Base-by-base conservation (phyloP, 2,329 filamentous ascomycete species). In the Teratosphaeria pseudoeucalypti region DNA sequence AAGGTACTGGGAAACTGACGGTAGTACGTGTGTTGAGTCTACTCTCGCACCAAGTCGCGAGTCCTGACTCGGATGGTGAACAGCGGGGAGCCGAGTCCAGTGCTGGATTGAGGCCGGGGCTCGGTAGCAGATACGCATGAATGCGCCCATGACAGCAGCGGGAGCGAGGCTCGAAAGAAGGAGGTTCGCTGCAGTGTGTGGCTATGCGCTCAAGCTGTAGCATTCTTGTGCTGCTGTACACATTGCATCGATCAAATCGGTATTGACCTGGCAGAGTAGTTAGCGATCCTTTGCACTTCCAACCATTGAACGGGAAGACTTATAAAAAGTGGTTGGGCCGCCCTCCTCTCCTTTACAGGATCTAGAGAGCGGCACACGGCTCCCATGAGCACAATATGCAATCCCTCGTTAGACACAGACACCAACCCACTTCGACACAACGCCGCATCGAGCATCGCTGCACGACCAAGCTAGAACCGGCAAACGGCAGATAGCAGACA, bases 401-500 rank as follows among this genome's bases (percentile, higher is more conserved):
- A 58, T 64, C 71, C 64, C 60, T 63, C 64, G 64, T 65, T 61
- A 55, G 65, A 62, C 62, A 57, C 63, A 58, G 54, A 59, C 54
- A 49, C 43, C 43, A 54, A 55, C n/a, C 37, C 55, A 60, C 52
- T 34, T 58, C 32, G 52, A 58, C 61, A 19, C 32, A 56, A 34
- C 6, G 54, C 43, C 23, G 26, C 54, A 10, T 54, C 49, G 47
- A 27, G 39, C 57, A 57, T 43, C 56, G 60, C 58, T 57, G 60
- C 58, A 55, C 39, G 23, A 34, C 47, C 57, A 57, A 61, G 57
- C 54, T 19, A 19, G 54, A 52, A 64, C 62, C 58, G 63, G 67
- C 66, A 59, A 62, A 63, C 56, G 59, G 57, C 65, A 72, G 71
- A 70, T 7, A 78, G 66, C 82, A 78, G 89, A 92, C 89, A 92